Conservation (phyloP, 106 monocot species). For the Dendrobium huoshanense region DNA sequence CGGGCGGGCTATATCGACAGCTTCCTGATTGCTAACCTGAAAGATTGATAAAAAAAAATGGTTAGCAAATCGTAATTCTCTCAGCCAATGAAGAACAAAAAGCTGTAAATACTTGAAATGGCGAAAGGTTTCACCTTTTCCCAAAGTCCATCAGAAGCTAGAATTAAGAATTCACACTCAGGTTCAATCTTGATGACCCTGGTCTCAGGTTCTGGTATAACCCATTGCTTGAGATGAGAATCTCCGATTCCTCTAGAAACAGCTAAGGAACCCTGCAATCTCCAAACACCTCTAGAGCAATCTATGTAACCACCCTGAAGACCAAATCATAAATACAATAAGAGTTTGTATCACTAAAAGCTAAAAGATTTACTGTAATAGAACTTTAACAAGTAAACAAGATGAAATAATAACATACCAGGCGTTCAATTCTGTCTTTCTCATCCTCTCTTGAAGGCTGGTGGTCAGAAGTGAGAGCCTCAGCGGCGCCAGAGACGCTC, state of each 20-base stretch:
- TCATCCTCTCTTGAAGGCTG: conserved; percentile 77
- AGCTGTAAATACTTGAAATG: not conserved
- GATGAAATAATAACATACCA: conserved; percentile 40
- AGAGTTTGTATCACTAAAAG: not conserved
- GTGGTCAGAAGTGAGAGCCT: conserved; percentile 87
- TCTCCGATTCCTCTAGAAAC: conserved; percentile 93
- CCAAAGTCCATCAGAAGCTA: conserved; percentile 96
- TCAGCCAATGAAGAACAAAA: not conserved
- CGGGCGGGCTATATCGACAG: conserved; percentile 48
- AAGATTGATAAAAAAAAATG: not conserved
- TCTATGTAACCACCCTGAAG: conserved; percentile 69
- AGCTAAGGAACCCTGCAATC: conserved; percentile 83
- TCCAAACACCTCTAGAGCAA: conserved; percentile 54
- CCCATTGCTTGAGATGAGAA: conserved; percentile 77
- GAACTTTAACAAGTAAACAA: not conserved
- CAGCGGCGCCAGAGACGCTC: conserved; percentile 54
- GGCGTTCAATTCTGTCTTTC: conserved; percentile 59
- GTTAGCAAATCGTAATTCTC: not conserved
- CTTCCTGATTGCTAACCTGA: conserved; percentile 74
- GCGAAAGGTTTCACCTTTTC: conserved; percentile 23
- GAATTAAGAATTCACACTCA: conserved; percentile 80
- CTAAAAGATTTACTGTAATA: too few relatives aligned
- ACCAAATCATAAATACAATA: not conserved
- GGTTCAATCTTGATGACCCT: conserved; percentile 39
- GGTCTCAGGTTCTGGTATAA: conserved; percentile 76